Conservation (phyloP, 23 red algal species). For the Gracilaria caudata region DNA sequence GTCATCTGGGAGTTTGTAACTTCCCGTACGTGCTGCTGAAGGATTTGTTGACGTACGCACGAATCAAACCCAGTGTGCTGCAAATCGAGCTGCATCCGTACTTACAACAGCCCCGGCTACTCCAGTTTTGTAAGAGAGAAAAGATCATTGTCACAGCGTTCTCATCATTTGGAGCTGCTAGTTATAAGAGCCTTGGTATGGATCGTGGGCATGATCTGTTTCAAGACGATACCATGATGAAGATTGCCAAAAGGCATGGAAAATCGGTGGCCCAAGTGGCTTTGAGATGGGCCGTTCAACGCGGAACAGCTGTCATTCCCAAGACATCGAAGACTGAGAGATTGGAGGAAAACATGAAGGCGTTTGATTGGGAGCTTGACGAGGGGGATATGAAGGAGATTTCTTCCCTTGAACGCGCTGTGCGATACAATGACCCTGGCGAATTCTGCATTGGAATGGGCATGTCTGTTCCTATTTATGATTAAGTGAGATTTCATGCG, state of each 20-base stretch:
- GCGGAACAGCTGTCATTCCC: slow-evolving; percentile 78
- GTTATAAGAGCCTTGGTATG: slow-evolving; percentile 60
- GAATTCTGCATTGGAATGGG: slow-evolving; percentile 56
- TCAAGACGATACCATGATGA: slow-evolving; percentile 53
- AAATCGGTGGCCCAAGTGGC: slow-evolving; percentile 78
- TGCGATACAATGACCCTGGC: slow-evolving; percentile 63
- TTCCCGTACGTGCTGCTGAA: slow-evolving; percentile 68
- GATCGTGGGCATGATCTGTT: slow-evolving; percentile 63
- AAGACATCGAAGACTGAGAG: slow-evolving; percentile 73
- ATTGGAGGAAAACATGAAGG: slow-evolving; percentile 78
- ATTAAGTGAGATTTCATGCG: slow-evolving; percentile 5
- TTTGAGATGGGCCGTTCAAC: slow-evolving; percentile 82
- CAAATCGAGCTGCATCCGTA: slow-evolving; percentile 88
- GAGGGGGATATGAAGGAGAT: slow-evolving; percentile 70
- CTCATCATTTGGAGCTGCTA: slow-evolving; percentile 82
- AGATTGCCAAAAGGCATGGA: slow-evolving; percentile 61
- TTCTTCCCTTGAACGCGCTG: slow-evolving; percentile 48
- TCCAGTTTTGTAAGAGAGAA: slow-evolving; percentile 60
- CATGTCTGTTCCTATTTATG: slow-evolving; percentile 57
- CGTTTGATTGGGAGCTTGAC: slow-evolving; percentile 64
- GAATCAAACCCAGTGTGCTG: slow-evolving; percentile 77
- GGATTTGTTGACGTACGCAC: slow-evolving; percentile 74
- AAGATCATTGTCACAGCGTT: slow-evolving; percentile 75
- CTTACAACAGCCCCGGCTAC: slow-evolving; percentile 55
- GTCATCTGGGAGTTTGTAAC: slow-evolving; percentile 80